These are phyloP conservation scores for Abrus pulchellus DNA, from an alignment of 306 rosid genomes.

Conservation along the genomic window DNA sequence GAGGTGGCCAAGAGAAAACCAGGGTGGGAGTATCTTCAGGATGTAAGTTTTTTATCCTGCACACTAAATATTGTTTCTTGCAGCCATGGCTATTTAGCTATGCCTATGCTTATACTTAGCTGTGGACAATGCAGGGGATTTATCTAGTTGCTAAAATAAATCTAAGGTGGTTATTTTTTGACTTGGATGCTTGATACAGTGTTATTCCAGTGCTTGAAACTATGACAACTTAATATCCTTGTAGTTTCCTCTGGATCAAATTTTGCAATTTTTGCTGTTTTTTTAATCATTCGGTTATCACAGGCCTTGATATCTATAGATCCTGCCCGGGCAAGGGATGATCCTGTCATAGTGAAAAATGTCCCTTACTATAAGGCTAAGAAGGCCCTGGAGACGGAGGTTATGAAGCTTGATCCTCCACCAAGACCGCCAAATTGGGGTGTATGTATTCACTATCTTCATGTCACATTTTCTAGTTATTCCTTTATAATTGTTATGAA, in stretches of 20 bases:
- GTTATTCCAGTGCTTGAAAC: slow-evolving; percentile 24
- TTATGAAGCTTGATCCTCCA: slow-evolving; percentile 92
- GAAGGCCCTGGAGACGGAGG: slow-evolving; percentile 84
- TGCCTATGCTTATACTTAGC: slow-evolving; percentile 27
- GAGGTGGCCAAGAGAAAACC: slow-evolving; percentile 86
- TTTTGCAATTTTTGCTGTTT: slow-evolving; percentile 24
- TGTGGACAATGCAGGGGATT: slow-evolving; percentile 29
- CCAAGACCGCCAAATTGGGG: slow-evolving; percentile 94
- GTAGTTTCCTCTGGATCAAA: slow-evolving; percentile 1
- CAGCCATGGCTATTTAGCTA: slow-evolving; percentile 22
- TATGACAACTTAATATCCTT: slow-evolving; percentile 9
- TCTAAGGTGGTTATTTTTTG: background rate
- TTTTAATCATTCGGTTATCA: slow-evolving; percentile 39
- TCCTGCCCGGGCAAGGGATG: slow-evolving; percentile 92
- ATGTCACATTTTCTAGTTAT: slow-evolving; percentile 35
- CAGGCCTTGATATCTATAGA: slow-evolving; percentile 90
- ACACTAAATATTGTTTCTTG: slow-evolving; percentile 34
- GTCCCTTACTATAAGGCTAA: slow-evolving; percentile 87
- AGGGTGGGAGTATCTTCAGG: slow-evolving; percentile 97
- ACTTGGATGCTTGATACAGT: slow-evolving; percentile 13
- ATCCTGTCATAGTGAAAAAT: slow-evolving; percentile 86
- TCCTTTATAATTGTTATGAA: slow-evolving; percentile 13
- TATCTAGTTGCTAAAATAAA: slow-evolving; percentile 29
- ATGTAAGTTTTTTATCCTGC: slow-evolving; percentile 60
- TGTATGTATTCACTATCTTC: slow-evolving; percentile 61